Evolutionary conservation across 495 filamentous ascomycete species (phyloP), one percentile per base, ranked within the genome.

Genomic region (Apodospora peruviana): DNA sequence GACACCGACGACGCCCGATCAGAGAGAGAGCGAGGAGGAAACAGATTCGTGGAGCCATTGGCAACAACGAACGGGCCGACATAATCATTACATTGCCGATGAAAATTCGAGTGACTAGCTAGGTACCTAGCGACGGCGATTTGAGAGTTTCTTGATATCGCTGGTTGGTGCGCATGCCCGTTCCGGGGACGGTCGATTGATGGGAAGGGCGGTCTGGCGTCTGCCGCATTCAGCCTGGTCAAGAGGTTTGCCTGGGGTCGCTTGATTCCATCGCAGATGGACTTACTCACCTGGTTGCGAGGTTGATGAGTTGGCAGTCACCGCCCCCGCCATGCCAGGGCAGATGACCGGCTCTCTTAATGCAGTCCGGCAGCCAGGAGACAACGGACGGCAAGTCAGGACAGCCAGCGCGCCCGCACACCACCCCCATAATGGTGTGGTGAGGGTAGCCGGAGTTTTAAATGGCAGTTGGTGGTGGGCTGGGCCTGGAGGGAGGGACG

Each of bases 291-390:
- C 58, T 57, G 58, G 50, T 41, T 32, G 36, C 27, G 41, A 40
- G 45, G 38, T 58, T 61, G 58, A 61, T 61, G 58, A 58, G 58
- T 58, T 61, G 58, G 51, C 58, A 61, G 45, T 57, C 50, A 37
- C 41, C 41, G 50, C 43, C 40, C 43, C 40, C 32, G 14, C 48
- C 37, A 8, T 14, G 2, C 37, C 37, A 40, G 37, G 32, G 18
- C 55, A 55, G 51, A 61, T 58, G 55, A 58, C 55, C 58, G 58
- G 37, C 51, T 55, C 46, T 54, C 43, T 49, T 41, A 10, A 55
- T 50, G 52, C 52, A 55, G 36, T 27, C 52, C 22, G 19, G 40
- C 42, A 24, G 40, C 47, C 20, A 52, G 36, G n/a, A n/a, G 17
- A 16, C 24, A 41, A 34, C 45, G 7, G 27, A 32, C 27, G 27